Base-by-base conservation (phyloP, 225 moss, liverwort and hornwort genomes). In the Ulota crispa region DNA sequence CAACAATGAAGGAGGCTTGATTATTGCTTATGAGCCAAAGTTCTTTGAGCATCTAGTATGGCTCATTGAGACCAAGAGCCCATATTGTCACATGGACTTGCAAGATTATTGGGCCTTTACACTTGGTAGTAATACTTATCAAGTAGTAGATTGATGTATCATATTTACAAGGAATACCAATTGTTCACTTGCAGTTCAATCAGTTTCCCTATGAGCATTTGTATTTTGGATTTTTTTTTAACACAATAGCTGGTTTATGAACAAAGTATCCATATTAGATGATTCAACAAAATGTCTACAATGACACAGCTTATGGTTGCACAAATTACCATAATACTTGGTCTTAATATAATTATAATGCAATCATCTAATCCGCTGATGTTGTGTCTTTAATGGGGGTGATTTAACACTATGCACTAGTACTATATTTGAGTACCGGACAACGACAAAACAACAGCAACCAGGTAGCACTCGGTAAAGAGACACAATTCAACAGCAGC, bases 1-100 rank as follows among this genome's bases (percentile, higher is more conserved):
- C 41, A 88, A 85, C 31, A 83, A 89, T 42, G 86, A 89, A 78
- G 3, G 92, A 90, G 91, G 91, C 12, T 85, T 95, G 76, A 83
- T 86, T 7, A 90, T 93, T 27, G 89, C 88, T n/a, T 95, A 92
- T 62, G 88, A 92, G 34, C 79, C 78, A 43, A 1, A 4, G 4
- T 18, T 27, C 18, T 70, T 70, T 43, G 43, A 70, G 18, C 27
- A 47, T 1, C 70, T 70, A 4, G 27, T 47, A 14, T 6, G 6
- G 12, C 13, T 41, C 42, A 24, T 68, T 23, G 14, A 68, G 6
- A 14, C 42, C 13, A 68, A 42, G 14, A 68, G 14, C 3, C 1
- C 41, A 67, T n/a, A 11, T 39, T 39, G 6, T n/a, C 5, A 5
- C 5, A 39, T 39, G 9, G 3, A 64, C 20, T 64, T 64, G 64